Base-by-base conservation (phyloP, 2,329 filamentous ascomycete genomes). In the Ophiocordyceps robertsii region DNA sequence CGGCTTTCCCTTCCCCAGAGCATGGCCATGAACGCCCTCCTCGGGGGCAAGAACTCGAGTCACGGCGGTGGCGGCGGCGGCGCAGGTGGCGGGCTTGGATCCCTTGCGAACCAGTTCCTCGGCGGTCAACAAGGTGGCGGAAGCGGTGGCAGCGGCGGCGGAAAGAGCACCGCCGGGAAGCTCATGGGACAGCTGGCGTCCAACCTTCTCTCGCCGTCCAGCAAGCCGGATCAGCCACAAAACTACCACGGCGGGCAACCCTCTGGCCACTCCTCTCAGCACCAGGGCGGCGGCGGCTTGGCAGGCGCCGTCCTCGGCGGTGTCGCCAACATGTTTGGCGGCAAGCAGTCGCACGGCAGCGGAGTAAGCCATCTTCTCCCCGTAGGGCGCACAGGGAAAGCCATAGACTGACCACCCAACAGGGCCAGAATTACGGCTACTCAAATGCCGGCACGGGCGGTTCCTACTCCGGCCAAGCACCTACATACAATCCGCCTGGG, bases 371-470 rank as follows among this genome's bases (percentile, higher is more conserved):
- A 4, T 13, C n/a, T 27, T 7, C 6, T 16, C n/a, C 13, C 7
- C 17, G 10, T 11, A n/a, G 21, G 30, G 16, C 6, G 19, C 13
- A 7, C 21, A 19, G 31, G 24, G 30, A 27, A 37, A 9, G 8
- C 14, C 30, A 10, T 21, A 24, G 9, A 37, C 45, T 60, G 40
- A 51, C 40, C 16, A 6, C 17, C 17, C 29, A 11, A 47, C 48
- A 73, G 65, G 64, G 65, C 46, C 69, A 77, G 48, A 74, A 71
- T 53, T 85, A 74, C 55, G 80, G 78, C 29, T 82, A 82, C 57
- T 76, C 75, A 19, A 73, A 73, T 51, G 58, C 67, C 4, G 70
- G 69, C 37, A 65, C 71, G 37, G 57, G 69, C 47, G 71, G 73
- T 37, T 67, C 68, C 32, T 85, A 84, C 57, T 70, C 65, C 46